These are phyloP conservation scores for Monilinia laxa DNA, from an alignment of 2,329 filamentous ascomycete species.

Conservation along the genomic window DNA sequence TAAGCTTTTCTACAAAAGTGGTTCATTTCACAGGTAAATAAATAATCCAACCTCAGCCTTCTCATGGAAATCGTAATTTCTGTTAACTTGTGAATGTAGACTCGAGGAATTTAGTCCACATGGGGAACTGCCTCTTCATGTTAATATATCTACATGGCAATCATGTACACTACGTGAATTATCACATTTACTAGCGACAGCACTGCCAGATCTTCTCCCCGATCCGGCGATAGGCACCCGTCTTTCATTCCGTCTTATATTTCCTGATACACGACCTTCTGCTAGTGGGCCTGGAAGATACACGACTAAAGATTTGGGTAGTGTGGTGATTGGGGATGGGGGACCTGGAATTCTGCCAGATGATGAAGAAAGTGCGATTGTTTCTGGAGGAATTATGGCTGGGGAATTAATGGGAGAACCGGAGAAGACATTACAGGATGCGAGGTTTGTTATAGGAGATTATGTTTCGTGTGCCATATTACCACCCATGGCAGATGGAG, in stretches of 20 bases:
- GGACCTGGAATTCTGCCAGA: constrained; percentile 46
- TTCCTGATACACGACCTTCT: constrained; percentile 58
- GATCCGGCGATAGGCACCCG: constrained; percentile 75
- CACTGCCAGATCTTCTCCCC: constrained; percentile 68
- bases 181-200: constrained; percentile 69
- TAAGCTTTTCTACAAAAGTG: constrained; percentile 77
- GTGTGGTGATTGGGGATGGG: constrained; percentile 69
- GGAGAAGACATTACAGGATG: constrained; percentile 72
- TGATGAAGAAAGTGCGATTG: constrained; percentile 42
- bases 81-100: constrained; percentile 44
- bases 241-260: constrained; percentile 84
- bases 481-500: constrained; percentile 71
- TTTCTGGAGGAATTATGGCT: constrained; percentile 37
- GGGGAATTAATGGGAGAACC: constrained; percentile 56
- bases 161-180: constrained; percentile 80
- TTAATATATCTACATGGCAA: constrained; percentile 85
- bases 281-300: constrained; percentile 56
- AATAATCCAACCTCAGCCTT: constrained; percentile 32
- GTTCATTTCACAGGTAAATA: constrained; percentile 71
- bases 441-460: constrained; percentile 83
- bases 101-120: constrained; percentile 65
- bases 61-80: constrained; percentile 1
- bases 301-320: constrained; percentile 78
- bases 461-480: constrained; percentile 81
- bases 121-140: constrained; percentile 60